Percentiles rank a stretch among this genome's conserved stretches.
These are phyloP conservation scores for Ophioceras dolichostomum DNA, from an alignment of 2,329 filamentous ascomycete genomes.

Conservation along the genomic window DNA sequence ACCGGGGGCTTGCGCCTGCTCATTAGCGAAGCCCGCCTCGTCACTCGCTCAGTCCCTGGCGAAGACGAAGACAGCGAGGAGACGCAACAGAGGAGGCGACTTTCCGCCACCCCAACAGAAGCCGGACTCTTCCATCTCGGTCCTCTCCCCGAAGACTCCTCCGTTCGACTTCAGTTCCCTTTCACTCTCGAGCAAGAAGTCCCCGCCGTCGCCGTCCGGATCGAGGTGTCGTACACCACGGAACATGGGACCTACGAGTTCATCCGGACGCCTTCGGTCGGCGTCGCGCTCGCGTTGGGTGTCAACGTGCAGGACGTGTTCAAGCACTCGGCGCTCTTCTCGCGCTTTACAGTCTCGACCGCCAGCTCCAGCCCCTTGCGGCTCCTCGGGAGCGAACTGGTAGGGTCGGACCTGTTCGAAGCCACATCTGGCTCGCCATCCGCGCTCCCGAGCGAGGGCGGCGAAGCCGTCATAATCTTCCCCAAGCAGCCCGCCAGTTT, in stretches of 20 bases:
- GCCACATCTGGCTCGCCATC: conserved; percentile 45
- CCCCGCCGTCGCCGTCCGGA: conserved; percentile 54
- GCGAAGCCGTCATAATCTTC: conserved; percentile 52
- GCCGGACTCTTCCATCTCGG: conserved; percentile 37
- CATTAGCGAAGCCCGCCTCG: conserved; percentile 43
- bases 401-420: conserved; percentile 57
- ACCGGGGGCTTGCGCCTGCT: conserved; percentile 54
- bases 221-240: conserved; percentile 68
- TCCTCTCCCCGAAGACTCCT: conserved; percentile 28
- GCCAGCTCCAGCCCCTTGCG: conserved; percentile 63
- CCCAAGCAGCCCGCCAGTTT: conserved; percentile 71
- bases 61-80: not conserved
- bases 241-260: conserved; percentile 52
- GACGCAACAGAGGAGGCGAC: conserved; percentile 13
- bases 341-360: conserved; percentile 81
- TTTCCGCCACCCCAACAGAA: conserved; percentile 31
- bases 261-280: conserved; percentile 48
- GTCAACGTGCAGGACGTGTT: conserved; percentile 97
- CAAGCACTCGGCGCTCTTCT: conserved; percentile 71
- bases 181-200: conserved; percentile 76
- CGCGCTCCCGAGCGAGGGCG: not conserved
- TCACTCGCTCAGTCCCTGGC: conserved; percentile 19
- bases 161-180: conserved; percentile 54
- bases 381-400: conserved; percentile 57
- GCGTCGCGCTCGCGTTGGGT: conserved; percentile 69